These are phyloP conservation scores for Sherardia arvensis DNA, from an alignment of 257 asterid genomes.

Conservation along the genomic window DNA sequence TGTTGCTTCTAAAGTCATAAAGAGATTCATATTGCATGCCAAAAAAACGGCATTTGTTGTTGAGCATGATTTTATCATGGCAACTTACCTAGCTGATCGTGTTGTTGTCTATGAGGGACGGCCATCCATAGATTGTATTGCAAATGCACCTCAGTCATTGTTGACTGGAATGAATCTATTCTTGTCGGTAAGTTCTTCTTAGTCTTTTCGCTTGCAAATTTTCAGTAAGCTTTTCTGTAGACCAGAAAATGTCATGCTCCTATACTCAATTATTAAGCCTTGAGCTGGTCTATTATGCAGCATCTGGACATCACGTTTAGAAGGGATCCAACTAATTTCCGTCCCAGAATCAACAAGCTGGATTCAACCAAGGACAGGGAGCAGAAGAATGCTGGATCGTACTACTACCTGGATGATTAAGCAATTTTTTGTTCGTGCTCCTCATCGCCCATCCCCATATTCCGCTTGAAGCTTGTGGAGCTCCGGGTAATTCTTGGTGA, in stretches of 20 bases:
- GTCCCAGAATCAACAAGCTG: conserved; percentile 91
- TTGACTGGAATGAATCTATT: conserved; percentile 96
- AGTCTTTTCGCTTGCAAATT: neutral
- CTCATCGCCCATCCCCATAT: neutral
- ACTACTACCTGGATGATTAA: conserved; percentile 85
- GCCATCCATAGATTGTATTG: conserved; percentile 81
- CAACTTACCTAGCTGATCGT: conserved; percentile 96
- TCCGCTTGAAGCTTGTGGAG: conserved; percentile 3
- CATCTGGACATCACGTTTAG: conserved; percentile 93
- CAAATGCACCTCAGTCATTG: conserved; percentile 90
- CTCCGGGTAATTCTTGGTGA: neutral
- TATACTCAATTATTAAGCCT: neutral
- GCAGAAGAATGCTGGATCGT: conserved; percentile 91
- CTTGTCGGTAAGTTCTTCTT: conserved; percentile 71
- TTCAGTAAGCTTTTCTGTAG: conserved; percentile 45
- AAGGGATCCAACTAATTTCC: conserved; percentile 90
- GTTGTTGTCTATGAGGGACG: conserved; percentile 88
- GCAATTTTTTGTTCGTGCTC: neutral
- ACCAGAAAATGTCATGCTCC: neutral
- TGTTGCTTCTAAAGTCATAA: conserved; percentile 95
- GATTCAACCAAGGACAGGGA: conserved; percentile 97
- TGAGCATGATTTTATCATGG: conserved; percentile 98
- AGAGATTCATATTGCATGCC: conserved; percentile 94
- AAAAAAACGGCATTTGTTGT: conserved; percentile 94
- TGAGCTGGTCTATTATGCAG: conserved; percentile 36